A percentile compares a stretch with the other conserved stretches of the same genome.
Evolutionary conservation across 805 yeast species (phyloP).

Genomic region (Ogataea wickerhamii): DNA sequence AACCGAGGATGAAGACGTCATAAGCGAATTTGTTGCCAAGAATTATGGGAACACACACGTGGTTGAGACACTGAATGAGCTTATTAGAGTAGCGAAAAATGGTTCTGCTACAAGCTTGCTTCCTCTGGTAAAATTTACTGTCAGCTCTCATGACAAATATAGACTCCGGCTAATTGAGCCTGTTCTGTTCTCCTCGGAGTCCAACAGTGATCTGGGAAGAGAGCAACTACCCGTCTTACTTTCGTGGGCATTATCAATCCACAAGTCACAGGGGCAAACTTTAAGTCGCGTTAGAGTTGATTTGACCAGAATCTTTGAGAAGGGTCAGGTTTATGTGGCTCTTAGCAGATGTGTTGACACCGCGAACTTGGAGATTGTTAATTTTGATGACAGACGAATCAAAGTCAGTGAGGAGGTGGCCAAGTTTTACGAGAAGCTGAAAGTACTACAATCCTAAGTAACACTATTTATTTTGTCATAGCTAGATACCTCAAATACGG

Average conservation of each 20-base stretch:
- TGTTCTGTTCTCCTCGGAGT: conserved; percentile 35
- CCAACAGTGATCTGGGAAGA: conserved; percentile 35
- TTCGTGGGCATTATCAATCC: conserved; percentile 83
- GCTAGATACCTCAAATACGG: no score
- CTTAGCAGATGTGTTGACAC: conserved; percentile 72
- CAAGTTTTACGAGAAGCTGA: conserved; percentile 53
- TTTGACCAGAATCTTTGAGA: conserved; percentile 62
- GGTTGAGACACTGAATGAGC: conserved; percentile 10
- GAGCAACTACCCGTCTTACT: conserved; percentile 65
- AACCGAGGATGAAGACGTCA: conserved; percentile 18
- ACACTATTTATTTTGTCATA: no score
- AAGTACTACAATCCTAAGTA: conserved; percentile 17
- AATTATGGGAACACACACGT: conserved; percentile 4
- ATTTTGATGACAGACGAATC: conserved; percentile 58
- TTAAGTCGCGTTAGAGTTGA: conserved; percentile 68
- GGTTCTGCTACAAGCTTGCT: conserved; percentile 18
- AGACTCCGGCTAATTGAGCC: conserved; percentile 30
- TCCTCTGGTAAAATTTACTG: conserved; percentile 48
- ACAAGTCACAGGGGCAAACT: conserved; percentile 84
- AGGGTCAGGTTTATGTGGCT: conserved; percentile 83
- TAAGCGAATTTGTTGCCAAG: conserved; percentile 14
- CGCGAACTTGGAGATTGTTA: conserved; percentile 59
- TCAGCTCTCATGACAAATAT: conserved; percentile 30
- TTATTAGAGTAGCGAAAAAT: conserved; percentile 25
- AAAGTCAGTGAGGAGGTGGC: conserved; percentile 58